Conservation (phyloP, 345 rosid species). For the Leavenworthia alabamica region DNA sequence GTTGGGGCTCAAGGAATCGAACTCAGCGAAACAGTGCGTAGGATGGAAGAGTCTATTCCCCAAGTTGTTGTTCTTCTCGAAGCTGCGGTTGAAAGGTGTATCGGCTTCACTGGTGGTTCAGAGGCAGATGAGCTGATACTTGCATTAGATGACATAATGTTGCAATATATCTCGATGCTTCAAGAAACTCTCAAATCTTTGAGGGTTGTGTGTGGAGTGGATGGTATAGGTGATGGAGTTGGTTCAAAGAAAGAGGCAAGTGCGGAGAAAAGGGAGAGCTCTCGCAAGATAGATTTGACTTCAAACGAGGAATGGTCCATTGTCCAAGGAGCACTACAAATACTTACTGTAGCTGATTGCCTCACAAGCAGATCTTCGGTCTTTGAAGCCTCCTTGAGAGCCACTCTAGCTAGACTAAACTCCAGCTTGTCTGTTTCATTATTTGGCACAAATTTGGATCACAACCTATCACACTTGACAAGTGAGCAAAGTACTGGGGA, state of each 20-base stretch:
- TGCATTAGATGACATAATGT: constrained; percentile 84
- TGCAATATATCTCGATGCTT: constrained; percentile 82
- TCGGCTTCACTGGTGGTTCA: constrained; percentile 89
- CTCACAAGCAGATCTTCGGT: constrained; percentile 90
- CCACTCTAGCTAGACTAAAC: constrained; percentile 84
- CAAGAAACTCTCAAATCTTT: constrained; percentile 92
- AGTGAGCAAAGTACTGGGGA: constrained; percentile 47
- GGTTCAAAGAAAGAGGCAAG: constrained; percentile 55
- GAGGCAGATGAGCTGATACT: constrained; percentile 94
- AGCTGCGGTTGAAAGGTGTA: constrained; percentile 93
- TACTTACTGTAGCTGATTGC: constrained; percentile 94
- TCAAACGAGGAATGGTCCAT: constrained; percentile 99
- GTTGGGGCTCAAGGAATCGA: constrained; percentile 99
- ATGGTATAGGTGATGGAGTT: constrained; percentile 46
- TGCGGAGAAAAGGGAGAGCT: constrained; percentile 42
- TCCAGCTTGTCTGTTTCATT: constrained; percentile 71
- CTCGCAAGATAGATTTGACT: constrained; percentile 54
- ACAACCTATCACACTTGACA: constrained; percentile 48
- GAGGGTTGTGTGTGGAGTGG: constrained; percentile 87
- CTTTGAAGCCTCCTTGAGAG: constrained; percentile 89
- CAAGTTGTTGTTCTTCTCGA: constrained; percentile 89
- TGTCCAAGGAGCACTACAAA: constrained; percentile 91
- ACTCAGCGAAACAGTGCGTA: constrained; percentile 91
- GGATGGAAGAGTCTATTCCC: constrained; percentile 99
- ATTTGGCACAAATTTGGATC: constrained; percentile 69